Conservation (phyloP, 2,329 filamentous ascomycete genomes). For the Alternaria burnsii region DNA sequence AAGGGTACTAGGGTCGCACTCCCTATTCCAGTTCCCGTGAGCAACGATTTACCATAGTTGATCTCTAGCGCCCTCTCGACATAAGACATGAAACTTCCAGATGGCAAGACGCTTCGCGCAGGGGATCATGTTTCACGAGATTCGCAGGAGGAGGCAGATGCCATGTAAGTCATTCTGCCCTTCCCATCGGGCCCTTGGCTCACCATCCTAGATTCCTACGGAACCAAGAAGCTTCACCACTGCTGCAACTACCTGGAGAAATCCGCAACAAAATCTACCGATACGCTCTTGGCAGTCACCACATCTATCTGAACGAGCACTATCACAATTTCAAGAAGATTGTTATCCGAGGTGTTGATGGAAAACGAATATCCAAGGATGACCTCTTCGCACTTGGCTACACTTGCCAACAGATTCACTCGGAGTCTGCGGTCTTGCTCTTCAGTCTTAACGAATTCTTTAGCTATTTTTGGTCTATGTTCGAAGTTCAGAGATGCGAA, state of each 20-base stretch:
- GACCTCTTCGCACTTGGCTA: neutral
- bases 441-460: neutral
- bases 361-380: neutral
- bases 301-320: neutral
- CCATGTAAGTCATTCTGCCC: neutral
- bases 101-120: neutral
- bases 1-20: neutral
- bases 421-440: neutral
- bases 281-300: neutral
- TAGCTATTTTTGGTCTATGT: neutral
- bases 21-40: neutral
- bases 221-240: neutral
- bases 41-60: too few species aligned
- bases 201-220: neutral
- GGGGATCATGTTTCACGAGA: neutral
- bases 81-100: neutral
- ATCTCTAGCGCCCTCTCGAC: neutral
- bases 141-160: neutral
- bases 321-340: neutral
- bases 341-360: neutral
- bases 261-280: neutral
- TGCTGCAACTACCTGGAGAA: slow-evolving; percentile 1
- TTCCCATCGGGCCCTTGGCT: neutral
- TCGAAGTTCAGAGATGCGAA: neutral
- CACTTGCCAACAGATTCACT: slow-evolving; percentile 2